A percentile compares a stretch with the other conserved stretches of the same genome.
Conservation (phyloP, 352 stramenopile species). For the Pythium aphanidermatum region DNA sequence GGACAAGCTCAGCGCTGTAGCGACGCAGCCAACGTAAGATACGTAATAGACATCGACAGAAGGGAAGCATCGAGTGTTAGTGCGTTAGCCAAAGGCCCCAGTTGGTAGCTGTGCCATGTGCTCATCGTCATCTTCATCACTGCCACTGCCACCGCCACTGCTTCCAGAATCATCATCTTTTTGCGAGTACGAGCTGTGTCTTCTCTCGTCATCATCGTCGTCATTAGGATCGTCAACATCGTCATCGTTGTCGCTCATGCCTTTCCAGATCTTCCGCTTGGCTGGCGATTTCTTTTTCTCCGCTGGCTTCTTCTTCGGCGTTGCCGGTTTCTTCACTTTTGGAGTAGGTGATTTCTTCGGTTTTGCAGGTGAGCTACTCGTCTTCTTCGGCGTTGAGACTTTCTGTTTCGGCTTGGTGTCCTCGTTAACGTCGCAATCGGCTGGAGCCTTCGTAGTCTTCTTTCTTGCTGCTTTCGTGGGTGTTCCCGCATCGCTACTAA, state of each 20-base stretch:
- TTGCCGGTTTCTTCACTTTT: conserved; percentile 1
- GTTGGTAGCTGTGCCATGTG: conserved; percentile 55
- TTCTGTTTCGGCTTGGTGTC: not conserved
- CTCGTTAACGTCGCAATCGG: not conserved
- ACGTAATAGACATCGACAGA: no score
- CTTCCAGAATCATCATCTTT: conserved; percentile 34
- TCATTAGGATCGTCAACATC: conserved; percentile 17
- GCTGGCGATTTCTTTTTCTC: conserved; percentile 1
- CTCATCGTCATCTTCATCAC: conserved; percentile 58
- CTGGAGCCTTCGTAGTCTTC: not conserved
- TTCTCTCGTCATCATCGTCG: conserved; percentile 26
- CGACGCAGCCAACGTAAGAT: no score
- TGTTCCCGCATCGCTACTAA: not conserved
- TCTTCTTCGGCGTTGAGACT: not conserved
- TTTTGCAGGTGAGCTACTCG: conserved; percentile 13
- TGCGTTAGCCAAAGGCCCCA: conserved; percentile 41
- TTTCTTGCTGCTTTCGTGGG: conserved; percentile 8
- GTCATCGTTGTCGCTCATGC: conserved; percentile 1
- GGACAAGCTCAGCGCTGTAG: not conserved
- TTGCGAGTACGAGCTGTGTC: conserved; percentile 18
- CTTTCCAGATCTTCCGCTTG: not conserved
- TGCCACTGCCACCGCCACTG: conserved; percentile 30
- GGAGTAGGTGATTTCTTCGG: not conserved
- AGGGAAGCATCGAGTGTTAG: not conserved
- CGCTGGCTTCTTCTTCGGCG: conserved; percentile 3